These are phyloP conservation scores for Magnusiomyces clavatus DNA, from an alignment of 1,139 yeast genomes.

Conservation along the genomic window DNA sequence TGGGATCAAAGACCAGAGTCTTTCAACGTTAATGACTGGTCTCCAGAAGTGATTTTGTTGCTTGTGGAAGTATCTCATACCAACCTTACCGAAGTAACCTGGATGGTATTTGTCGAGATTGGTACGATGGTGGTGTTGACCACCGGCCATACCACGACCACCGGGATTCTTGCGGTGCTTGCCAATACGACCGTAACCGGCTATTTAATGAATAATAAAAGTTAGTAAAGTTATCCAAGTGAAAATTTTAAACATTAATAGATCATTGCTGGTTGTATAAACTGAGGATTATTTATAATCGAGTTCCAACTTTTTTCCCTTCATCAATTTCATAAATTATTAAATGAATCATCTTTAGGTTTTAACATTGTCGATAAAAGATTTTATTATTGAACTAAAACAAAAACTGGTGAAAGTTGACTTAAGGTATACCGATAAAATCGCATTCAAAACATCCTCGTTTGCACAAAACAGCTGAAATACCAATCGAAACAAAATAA, in stretches of 20 bases:
- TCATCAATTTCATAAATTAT: too few relatives aligned
- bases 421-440: background rate
- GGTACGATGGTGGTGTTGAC: slow-evolving; percentile 99
- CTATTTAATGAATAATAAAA: slow-evolving; percentile 37
- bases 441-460: background rate
- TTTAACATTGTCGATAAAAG: too few relatives aligned
- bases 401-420: background rate
- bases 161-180: slow-evolving; percentile 99
- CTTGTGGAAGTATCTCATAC: slow-evolving; percentile 99
- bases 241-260: too few relatives aligned
- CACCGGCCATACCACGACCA: slow-evolving; percentile 99
- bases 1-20: slow-evolving; percentile 96
- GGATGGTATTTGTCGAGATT: slow-evolving; percentile 99
- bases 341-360: too few relatives aligned
- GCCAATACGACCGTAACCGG: slow-evolving; percentile 99
- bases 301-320: too few relatives aligned
- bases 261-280: too few relatives aligned
- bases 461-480: too few relatives aligned
- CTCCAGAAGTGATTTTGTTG: slow-evolving; percentile 95
- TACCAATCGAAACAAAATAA: too few relatives aligned
- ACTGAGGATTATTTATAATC: too few relatives aligned
- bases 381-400: too few relatives aligned
- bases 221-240: slow-evolving; percentile 5
- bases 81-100: slow-evolving; percentile 99
- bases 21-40: slow-evolving; percentile 97